phyloP scores from a whole-genome alignment of 495 filamentous ascomycete species.

The Poronia punctata region DNA sequence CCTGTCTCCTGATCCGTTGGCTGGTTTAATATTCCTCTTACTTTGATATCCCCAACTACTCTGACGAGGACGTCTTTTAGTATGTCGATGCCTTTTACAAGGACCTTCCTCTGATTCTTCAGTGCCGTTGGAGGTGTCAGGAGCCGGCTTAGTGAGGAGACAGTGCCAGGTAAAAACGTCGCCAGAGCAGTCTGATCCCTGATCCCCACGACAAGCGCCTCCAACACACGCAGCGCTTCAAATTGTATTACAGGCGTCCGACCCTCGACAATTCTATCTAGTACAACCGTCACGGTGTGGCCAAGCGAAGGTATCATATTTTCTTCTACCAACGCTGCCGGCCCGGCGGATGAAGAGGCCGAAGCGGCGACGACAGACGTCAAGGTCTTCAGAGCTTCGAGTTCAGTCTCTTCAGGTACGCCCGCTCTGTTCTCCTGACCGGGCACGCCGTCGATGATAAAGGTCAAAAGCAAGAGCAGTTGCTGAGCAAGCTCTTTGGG shows the following conservation, averaged over 20 bases:
- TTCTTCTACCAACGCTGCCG: constrained; percentile 42
- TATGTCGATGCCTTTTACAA: constrained; percentile 53
- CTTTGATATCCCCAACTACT: constrained; percentile 58
- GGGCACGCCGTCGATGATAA: constrained; percentile 67
- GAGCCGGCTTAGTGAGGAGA: constrained; percentile 71
- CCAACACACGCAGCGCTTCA: constrained; percentile 57
- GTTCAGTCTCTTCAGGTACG: constrained; percentile 60
- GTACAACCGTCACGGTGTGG: constrained; percentile 69
- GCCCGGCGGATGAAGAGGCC: constrained; percentile 24
- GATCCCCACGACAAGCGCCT: constrained; percentile 54
- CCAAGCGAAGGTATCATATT: constrained; percentile 73
- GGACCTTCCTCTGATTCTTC: constrained; percentile 56
- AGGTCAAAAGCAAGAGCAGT: constrained; percentile 75
- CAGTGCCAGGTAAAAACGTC: constrained; percentile 80
- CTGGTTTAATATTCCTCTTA: constrained; percentile 33
- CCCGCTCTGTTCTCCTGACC: constrained; percentile 40
- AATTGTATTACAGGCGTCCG: constrained; percentile 56
- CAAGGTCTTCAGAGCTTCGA: constrained; percentile 44
- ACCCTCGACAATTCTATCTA: constrained; percentile 61
- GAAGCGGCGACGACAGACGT: constrained; percentile 33
- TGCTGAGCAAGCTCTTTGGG: constrained; percentile 68
- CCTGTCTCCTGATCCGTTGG: constrained; percentile 8
- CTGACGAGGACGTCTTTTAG: constrained; percentile 54
- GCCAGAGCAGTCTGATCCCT: constrained; percentile 65
- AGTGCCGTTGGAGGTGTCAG: constrained; percentile 59